Evolutionary conservation across 345 rosid genomes (phyloP), one percentile per base, ranked within the genome.

Genomic region (Brassica carinata): DNA sequence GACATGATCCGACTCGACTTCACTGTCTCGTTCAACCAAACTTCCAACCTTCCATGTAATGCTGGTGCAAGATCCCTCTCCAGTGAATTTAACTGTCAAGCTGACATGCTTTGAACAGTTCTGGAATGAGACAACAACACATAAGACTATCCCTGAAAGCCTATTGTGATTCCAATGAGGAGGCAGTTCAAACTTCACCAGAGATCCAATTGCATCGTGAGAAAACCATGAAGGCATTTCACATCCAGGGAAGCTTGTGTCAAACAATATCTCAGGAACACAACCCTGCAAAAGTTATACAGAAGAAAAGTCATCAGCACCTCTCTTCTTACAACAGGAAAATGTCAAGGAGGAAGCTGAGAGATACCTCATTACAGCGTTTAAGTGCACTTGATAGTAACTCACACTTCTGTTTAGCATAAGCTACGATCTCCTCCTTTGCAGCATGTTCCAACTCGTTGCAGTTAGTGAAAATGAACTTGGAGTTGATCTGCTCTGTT

Each of bases 381-480:
- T 78, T 78, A 48, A 23, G 71, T 3, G 71, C 57, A 64, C 14
- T 36, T 51, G 74, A 7, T 9, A 68, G 62, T 0, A 71, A 2
- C 40, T 71, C 31, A 19, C 81, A 63, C 3, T 51, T 78, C 17
- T 19, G 38, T 64, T 53, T 7, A 23, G 76, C 65, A 33, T 71
- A 64, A 0, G 14, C 17, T n/a, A 3, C 14, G 1, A 78, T 78
- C 2, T 64, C 65, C 7, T 78, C 38, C 19, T 78, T 78, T 19
- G 81, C 43, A 48, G 11, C 75, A 48, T 63, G 18, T 18, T 77
- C 81, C 71, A 77, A 0, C 6, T 48, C 1, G 7, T 48, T 19
- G 57, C 81, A 77, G 36, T 77, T 51, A 2, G 76, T 71, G 64
- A 77, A 77, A n/a, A 77, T 71, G 71, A 77, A 77, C 7, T n/a